These are phyloP conservation scores for Candida coquimbonensis DNA, from an alignment of 805 yeast species.

Conservation along the genomic window DNA sequence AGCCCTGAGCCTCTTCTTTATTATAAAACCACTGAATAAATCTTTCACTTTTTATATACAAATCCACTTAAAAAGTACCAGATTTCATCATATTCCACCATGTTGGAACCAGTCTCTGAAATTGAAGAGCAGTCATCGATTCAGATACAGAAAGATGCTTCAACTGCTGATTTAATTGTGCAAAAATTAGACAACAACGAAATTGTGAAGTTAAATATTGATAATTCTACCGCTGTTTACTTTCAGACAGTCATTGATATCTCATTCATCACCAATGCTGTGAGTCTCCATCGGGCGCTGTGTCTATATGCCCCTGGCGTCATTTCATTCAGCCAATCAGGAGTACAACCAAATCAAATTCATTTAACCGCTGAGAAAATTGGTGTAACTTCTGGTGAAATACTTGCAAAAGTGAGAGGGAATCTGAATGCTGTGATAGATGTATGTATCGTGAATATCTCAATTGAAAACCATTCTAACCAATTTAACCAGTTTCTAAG, in stretches of 20 bases:
- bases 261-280: background rate
- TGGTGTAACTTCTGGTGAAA: slow-evolving; percentile 4
- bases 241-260: background rate
- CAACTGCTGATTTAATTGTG: background rate
- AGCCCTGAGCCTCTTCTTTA: no score
- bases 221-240: background rate
- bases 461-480: no score
- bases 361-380: background rate
- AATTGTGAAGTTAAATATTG: background rate
- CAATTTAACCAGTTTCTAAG: no score
- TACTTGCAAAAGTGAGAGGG: background rate
- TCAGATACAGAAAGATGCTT: background rate
- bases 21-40: no score
- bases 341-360: background rate
- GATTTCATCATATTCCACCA: no score
- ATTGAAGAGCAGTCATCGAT: no score
- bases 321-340: background rate
- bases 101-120: no score
- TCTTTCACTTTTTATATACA: no score
- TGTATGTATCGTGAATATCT: background rate
- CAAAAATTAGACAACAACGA: background rate
- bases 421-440: background rate
- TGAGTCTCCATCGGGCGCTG: background rate
- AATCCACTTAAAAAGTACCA: no score
- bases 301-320: slow-evolving; percentile 4